Percentiles rank a stretch among this genome's conserved stretches.
Conservation (phyloP, 73 alveolate species). For the Tetrahymena borealis region DNA sequence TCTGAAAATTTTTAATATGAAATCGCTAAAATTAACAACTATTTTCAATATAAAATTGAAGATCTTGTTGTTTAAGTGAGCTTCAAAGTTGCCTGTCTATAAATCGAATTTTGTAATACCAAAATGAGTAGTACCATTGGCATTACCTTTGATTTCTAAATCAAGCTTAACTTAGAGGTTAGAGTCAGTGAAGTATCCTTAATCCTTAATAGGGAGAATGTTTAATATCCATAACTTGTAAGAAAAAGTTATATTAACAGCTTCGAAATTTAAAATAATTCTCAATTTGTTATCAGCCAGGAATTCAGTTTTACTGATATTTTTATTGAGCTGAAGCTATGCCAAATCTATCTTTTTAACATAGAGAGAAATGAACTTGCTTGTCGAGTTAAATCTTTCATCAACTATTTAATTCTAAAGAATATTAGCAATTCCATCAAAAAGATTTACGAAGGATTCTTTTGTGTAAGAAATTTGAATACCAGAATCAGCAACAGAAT, state of each 20-base stretch:
- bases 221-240: neutral
- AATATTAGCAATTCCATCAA: neutral
- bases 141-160: neutral
- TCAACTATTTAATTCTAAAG: neutral
- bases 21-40: neutral
- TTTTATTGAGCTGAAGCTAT: neutral
- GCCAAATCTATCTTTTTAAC: neutral
- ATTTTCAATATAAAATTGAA: neutral
- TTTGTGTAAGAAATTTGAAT: neutral
- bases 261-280: neutral
- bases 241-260: neutral
- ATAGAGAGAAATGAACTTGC: neutral
- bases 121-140: neutral
- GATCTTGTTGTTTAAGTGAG: neutral
- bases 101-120: neutral
- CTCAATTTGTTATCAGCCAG: neutral
- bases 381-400: neutral
- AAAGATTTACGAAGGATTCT: neutral
- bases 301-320: neutral
- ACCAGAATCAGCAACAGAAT: neutral
- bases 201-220: neutral
- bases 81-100: neutral
- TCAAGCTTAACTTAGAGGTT: neutral
- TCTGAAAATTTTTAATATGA: neutral
- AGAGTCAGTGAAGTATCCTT: neutral